Evolutionary conservation across 345 rosid species (phyloP).

Genomic region (Theobroma cacao): DNA sequence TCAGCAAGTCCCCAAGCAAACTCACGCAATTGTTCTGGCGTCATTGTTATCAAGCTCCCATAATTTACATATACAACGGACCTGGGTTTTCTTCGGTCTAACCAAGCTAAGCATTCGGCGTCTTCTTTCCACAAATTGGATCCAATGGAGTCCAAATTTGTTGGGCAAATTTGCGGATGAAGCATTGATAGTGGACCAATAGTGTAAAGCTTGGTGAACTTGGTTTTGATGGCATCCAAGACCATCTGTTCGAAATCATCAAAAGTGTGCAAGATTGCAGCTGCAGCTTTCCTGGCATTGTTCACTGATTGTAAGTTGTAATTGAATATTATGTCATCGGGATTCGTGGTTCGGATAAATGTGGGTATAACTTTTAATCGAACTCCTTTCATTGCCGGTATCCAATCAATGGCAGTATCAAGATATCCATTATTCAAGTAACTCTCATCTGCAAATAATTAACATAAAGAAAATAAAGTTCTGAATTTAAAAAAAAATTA

Average conservation of each 20-base stretch:
- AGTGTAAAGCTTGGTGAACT: background rate
- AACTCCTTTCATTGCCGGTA: conserved; percentile 37
- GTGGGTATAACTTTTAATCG: conserved; percentile 39
- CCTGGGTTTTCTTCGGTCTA: background rate
- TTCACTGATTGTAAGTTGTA: conserved; percentile 1
- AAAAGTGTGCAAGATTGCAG: background rate
- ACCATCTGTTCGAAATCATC: background rate
- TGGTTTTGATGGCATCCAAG: background rate
- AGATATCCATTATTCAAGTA: conserved; percentile 43
- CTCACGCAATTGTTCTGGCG: conserved; percentile 8
- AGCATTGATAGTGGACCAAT: conserved; percentile 7
- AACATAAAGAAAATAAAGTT: background rate
- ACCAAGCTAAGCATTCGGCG: background rate
- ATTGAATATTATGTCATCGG: conserved; percentile 29
- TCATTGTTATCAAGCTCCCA: conserved; percentile 19
- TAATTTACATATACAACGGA: conserved; percentile 25
- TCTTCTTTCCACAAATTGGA: conserved; percentile 8
- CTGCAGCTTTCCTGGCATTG: conserved; percentile 6
- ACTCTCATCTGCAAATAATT: conserved; percentile 34
- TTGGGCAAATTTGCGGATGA: background rate
- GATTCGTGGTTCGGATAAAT: conserved; percentile 40
- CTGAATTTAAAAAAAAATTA: too few species aligned
- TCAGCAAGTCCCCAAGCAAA: conserved; percentile 26
- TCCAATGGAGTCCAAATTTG: background rate
- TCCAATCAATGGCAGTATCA: conserved; percentile 40